Conservation (phyloP, 1,139 yeast species). For the Candida buenavistaensis region DNA sequence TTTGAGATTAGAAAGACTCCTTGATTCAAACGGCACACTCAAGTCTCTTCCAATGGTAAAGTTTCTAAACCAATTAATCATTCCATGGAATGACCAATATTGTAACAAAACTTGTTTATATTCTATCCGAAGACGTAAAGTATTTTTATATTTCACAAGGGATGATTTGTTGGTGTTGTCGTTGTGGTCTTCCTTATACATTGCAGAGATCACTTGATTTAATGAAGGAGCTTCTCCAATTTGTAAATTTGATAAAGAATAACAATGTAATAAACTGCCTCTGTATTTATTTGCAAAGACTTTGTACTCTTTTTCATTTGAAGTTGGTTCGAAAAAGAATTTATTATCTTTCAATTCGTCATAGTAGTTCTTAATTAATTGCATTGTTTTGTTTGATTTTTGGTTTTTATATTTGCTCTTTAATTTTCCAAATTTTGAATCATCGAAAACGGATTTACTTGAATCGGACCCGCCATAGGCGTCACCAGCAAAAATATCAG, state of each 20-base stretch:
- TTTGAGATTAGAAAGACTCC: constrained; percentile 29
- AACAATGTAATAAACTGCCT: constrained; percentile 27
- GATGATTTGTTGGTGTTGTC: constrained; percentile 20
- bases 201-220: constrained; percentile 27
- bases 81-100: constrained; percentile 44
- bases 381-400: constrained; percentile 18
- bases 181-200: constrained; percentile 26
- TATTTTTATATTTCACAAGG: constrained; percentile 36
- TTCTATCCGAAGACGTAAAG: constrained; percentile 42
- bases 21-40: constrained; percentile 32
- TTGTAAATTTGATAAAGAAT: constrained; percentile 32
- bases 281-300: constrained; percentile 20
- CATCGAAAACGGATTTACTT: constrained; percentile 7
- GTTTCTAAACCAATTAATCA: constrained; percentile 42
- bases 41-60: constrained; percentile 38
- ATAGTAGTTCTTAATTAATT: constrained; percentile 20
- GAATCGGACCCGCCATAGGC: constrained; percentile 25
- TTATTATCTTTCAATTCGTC: constrained; percentile 27
- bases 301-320: constrained; percentile 16
- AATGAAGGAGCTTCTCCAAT: constrained; percentile 43
- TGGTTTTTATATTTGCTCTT: constrained; percentile 14
- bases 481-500: constrained; percentile 23
- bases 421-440: constrained; percentile 14
- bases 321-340: constrained; percentile 40
- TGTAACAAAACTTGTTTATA: constrained; percentile 41